Evolutionary conservation across 2,329 filamentous ascomycete species (phyloP), one percentile per base, ranked within the genome.

Genomic region (Lecanosticta acicola): DNA sequence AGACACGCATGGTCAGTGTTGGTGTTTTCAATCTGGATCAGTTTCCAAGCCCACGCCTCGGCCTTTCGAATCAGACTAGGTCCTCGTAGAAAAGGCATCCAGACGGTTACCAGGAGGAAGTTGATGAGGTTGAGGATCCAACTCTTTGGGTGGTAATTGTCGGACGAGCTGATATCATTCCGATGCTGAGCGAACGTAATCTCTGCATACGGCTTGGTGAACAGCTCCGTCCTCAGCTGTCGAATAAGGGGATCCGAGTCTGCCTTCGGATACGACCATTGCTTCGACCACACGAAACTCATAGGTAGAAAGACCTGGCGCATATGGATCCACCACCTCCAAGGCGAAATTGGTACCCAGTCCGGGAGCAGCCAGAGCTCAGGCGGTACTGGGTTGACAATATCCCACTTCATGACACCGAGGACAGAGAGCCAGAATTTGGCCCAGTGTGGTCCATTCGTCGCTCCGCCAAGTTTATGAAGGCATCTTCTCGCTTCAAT

Each of bases 241-340:
- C 78, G 78, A 41, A 85, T 86, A 2, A 94, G 65, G 3, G 84
- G 79, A 33, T 86, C 91, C 2, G 59, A 53, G 7, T 66, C 57
- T 20, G 64, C 62, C 56, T 85, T 76, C 13, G 87, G 85, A 54
- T 84, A 85, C 20, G 76, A 77, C 81, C 87, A 96, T 53, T 76
- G 76, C 71, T 85, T 88, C 0, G 89, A 94, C 72, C 85, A 95
- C 34, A 97, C 68, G 62, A 85, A 96, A 0, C 85, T 82, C 88
- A 97, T 96, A 3, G 90, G 85, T 39, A 95, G 66, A 60, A 91
- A 95, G n/a, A 98, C 90, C 68, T 86, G 82, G n/a, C 93, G 87
- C 67, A 96, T 96, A 60, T 98, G 93, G 59, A 97, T 87, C 88
- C 82, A 63, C 61, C 61, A 65, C 19, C 58, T 50, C 60, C 61